Conservation (phyloP, 208 protist genomes). For the Tritrichomonas musculus region DNA sequence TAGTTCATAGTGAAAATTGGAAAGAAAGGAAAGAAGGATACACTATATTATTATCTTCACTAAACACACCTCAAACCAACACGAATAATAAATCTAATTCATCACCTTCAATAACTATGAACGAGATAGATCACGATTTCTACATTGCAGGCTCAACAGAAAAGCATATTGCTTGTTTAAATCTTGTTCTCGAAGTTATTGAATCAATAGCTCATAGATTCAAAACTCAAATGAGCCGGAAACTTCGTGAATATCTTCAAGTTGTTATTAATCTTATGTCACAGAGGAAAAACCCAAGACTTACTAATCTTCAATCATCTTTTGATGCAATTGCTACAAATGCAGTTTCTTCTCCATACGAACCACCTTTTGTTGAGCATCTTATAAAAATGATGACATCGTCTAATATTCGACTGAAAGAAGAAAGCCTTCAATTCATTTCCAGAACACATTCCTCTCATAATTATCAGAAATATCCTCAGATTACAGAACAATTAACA, state of each 20-base stretch:
- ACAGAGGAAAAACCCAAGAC: background rate
- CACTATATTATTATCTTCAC: background rate
- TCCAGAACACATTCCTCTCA: background rate
- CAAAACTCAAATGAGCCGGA: background rate
- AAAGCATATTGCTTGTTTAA: background rate
- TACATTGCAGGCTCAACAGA: background rate
- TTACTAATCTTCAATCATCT: background rate
- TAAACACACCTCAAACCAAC: too few species aligned
- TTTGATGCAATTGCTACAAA: constrained; percentile 13
- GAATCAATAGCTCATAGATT: background rate
- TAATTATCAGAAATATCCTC: background rate
- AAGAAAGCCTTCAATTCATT: background rate
- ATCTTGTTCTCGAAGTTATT: background rate
- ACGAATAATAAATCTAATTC: too few species aligned
- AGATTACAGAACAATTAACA: background rate
- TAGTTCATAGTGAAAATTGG: background rate
- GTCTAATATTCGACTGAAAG: background rate
- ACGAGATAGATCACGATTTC: too few species aligned
- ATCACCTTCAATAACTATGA: background rate
- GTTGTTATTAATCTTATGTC: background rate
- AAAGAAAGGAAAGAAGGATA: constrained; percentile 24
- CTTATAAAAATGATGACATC: background rate
- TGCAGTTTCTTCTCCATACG: background rate
- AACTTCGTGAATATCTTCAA: background rate
- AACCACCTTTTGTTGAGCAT: background rate